phyloP scores from a whole-genome alignment of 176 grass and related monocot species.

The Oryza punctata region DNA sequence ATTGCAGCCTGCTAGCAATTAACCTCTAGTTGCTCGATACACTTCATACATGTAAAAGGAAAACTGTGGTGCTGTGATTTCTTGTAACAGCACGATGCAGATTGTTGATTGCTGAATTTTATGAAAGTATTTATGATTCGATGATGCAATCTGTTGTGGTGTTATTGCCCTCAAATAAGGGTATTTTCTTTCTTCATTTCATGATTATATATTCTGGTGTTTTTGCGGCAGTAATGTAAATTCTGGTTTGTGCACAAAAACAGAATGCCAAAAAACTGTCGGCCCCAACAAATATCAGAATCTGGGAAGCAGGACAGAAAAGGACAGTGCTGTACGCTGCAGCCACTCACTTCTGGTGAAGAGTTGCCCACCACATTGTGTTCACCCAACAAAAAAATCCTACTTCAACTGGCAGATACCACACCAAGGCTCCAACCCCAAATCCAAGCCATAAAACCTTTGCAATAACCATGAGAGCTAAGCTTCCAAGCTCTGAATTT shows the following conservation, averaged over 20 bases:
- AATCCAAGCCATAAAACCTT: conserved; percentile 38
- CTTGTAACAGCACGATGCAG: not conserved
- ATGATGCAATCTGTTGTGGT: not conserved
- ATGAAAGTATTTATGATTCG: not conserved
- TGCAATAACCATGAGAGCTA: conserved; percentile 34
- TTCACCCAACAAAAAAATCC: conserved; percentile 18
- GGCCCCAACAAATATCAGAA: conserved; percentile 34
- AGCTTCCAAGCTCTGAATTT: conserved; percentile 31
- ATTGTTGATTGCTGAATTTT: not conserved
- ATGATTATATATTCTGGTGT: not conserved
- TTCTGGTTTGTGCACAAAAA: not conserved
- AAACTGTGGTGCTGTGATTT: not conserved
- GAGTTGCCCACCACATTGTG: conserved; percentile 3
- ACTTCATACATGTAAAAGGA: not conserved
- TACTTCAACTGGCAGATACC: not conserved
- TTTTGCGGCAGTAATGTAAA: not conserved
- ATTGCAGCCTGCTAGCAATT: too few relatives aligned
- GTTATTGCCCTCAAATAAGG: not conserved
- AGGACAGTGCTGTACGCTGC: conserved; percentile 29
- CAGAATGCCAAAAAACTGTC: not conserved
- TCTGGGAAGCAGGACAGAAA: conserved; percentile 28
- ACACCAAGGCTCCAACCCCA: conserved; percentile 15
- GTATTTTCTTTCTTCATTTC: not conserved
- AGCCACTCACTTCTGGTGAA: conserved; percentile 35
- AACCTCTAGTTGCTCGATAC: too few relatives aligned